A percentile compares a stretch with the other conserved stretches of the same genome.
Evolutionary conservation across 2,329 filamentous ascomycete genomes (phyloP).

Genomic region (Aspergillus sp.): DNA sequence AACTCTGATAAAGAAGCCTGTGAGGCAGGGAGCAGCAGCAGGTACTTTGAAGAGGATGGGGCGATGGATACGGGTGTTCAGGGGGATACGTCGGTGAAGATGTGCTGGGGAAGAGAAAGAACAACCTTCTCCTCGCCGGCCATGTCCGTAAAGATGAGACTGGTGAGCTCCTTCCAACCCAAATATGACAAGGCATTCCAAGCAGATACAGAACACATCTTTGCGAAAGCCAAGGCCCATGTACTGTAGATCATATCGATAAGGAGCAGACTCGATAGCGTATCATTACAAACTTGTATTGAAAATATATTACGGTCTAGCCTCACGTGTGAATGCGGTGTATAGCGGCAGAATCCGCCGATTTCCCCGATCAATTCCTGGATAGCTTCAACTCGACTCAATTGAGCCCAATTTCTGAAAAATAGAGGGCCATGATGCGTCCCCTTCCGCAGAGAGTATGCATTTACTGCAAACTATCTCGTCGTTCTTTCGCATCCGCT

Average conservation of each 20-base stretch:
- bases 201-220: slow-evolving; percentile 44
- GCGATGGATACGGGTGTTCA: background rate
- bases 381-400: slow-evolving; percentile 4
- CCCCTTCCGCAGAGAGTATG: slow-evolving; percentile 26
- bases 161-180: too few relatives aligned
- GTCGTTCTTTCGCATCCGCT: slow-evolving; percentile 11
- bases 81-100: background rate
- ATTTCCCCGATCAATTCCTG: background rate
- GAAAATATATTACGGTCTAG: background rate
- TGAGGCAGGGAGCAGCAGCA: slow-evolving; percentile 11
- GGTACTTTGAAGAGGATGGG: background rate
- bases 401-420: background rate
- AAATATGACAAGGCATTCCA: slow-evolving; percentile 34
- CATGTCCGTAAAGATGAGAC: slow-evolving; percentile 18
- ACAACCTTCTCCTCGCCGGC: slow-evolving; percentile 40
- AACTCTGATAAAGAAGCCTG: slow-evolving; percentile 18
- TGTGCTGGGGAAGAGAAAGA: background rate
- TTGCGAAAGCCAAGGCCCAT: slow-evolving; percentile 16
- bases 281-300: background rate
- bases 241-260: too few relatives aligned
- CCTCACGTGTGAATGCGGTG: background rate
- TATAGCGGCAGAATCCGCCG: background rate
- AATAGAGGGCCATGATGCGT: background rate
- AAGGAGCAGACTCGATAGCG: background rate
- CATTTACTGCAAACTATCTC: slow-evolving; percentile 32